phyloP scores from a whole-genome alignment of 352 stramenopile genomes.

The Pythium periplocum region DNA sequence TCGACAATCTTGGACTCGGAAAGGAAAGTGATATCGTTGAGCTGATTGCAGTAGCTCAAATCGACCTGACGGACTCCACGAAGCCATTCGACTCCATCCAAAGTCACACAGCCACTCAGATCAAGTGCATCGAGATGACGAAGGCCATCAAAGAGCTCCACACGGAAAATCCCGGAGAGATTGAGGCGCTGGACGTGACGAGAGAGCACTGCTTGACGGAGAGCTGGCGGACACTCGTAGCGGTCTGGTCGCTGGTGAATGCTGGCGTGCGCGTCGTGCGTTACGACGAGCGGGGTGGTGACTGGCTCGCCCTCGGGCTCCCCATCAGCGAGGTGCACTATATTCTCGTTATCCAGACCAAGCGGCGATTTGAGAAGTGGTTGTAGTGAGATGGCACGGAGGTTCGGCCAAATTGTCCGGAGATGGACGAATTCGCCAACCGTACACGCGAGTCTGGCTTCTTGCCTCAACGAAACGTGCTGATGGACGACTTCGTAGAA shows the following conservation, averaged over 20 bases:
- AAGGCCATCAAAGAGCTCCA: constrained; percentile 52
- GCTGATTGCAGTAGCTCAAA: constrained; percentile 58
- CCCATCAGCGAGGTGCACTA: neutral
- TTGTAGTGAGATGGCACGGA: constrained; percentile 53
- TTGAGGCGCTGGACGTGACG: constrained; percentile 34
- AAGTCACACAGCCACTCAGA: constrained; percentile 47
- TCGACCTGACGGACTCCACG: constrained; percentile 40
- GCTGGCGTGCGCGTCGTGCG: constrained; percentile 15
- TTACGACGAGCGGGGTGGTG: constrained; percentile 10
- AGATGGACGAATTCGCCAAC: constrained; percentile 31
- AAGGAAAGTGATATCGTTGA: constrained; percentile 48
- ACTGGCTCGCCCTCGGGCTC: constrained; percentile 7
- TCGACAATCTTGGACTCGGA: constrained; percentile 32
- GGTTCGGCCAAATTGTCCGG: constrained; percentile 43
- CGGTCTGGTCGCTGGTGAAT: constrained; percentile 2
- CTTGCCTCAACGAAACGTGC: constrained; percentile 28
- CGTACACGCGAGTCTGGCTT: constrained; percentile 32
- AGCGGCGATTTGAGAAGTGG: constrained; percentile 19
- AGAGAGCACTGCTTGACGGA: constrained; percentile 23
- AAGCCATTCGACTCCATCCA: constrained; percentile 41
- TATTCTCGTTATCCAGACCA: constrained; percentile 10
- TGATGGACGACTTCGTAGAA: constrained; percentile 55
- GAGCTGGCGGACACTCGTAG: constrained; percentile 28
- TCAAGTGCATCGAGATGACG: constrained; percentile 38
- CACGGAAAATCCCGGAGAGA: constrained; percentile 38